Evolutionary conservation across 108 stramenopile genomes (phyloP), one percentile per base, ranked within the genome.

Genomic region (Epipyxis sp.): DNA sequence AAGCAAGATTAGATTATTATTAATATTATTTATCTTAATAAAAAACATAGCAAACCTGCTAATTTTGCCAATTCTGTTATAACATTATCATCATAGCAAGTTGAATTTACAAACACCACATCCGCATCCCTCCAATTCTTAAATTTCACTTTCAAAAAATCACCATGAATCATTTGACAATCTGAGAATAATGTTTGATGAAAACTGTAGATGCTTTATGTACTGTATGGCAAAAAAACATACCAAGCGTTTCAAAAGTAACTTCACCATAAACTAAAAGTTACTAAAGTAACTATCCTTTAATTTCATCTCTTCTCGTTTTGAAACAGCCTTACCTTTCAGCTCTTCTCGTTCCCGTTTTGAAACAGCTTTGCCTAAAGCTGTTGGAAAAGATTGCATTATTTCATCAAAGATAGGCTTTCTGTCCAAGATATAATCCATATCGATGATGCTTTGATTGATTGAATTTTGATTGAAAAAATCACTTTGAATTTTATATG

Each of bases 181-280:
- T 79, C 82, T 83, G n/a, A n/a, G n/a, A n/a, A n/a, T n/a, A n/a
- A n/a, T n/a, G n/a, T n/a, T n/a, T n/a, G n/a, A n/a, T n/a, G n/a
- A n/a, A n/a, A n/a, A n/a, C n/a, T n/a, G n/a, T n/a, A n/a, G n/a
- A n/a, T n/a, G n/a, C n/a, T n/a, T n/a, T n/a, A n/a, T n/a, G n/a
- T n/a, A n/a, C n/a, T n/a, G n/a, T n/a, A n/a, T n/a, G n/a, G n/a
- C n/a, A n/a, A 10, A 87, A 27, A 39, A 80, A 59, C 30, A 85
- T 41, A 2, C 79, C 84, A 45, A 87, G 69, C 16, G 87, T 42
- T 59, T 81, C 82, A 76, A 87, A 87, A 6, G 69, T 78, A 32
- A 87, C 84, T 59, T 87, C 87, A 1, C 87, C 87, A 78, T 87
- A 87, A 1, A 84, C 77, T 29, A 87, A 77, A 20, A 68, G 81